A percentile compares a stretch with the other conserved stretches of the same genome.
These are phyloP conservation scores for Penicillium sp. DNA, from an alignment of 2,329 filamentous ascomycete genomes.

Conservation along the genomic window DNA sequence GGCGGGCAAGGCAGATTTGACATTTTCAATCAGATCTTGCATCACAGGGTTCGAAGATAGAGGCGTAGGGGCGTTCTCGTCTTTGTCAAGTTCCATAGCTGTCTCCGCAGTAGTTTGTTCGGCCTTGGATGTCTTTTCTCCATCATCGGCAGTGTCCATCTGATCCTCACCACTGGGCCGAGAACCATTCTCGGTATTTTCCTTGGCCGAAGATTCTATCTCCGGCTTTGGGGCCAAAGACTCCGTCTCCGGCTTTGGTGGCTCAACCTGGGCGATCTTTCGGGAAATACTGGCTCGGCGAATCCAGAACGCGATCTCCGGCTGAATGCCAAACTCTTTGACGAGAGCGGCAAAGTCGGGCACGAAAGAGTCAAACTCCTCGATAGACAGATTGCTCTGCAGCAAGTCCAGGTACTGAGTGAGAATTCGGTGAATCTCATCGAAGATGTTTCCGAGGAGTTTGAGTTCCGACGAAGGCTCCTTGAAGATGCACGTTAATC, in stretches of 20 bases:
- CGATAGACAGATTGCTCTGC: constrained; percentile 67
- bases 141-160: constrained; percentile 34
- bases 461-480: constrained; percentile 80
- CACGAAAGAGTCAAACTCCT: constrained; percentile 72
- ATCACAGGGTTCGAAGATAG: constrained; percentile 64
- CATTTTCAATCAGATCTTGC: constrained; percentile 65
- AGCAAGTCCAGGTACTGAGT: constrained; percentile 86
- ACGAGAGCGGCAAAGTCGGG: constrained; percentile 71
- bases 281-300: constrained; percentile 68
- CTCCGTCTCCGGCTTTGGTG: constrained; percentile 26
- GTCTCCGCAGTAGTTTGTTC: constrained; percentile 20
- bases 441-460: constrained; percentile 77
- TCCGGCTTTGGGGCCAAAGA: constrained; percentile 25
- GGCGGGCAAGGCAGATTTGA: constrained; percentile 57
- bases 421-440: constrained; percentile 81
- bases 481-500: constrained; percentile 76
- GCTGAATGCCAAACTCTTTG: constrained; percentile 70
- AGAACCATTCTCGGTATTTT: constrained; percentile 16
- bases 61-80: constrained; percentile 34
- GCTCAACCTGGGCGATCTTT: constrained; percentile 49
- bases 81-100: constrained; percentile 35
- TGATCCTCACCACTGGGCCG: constrained; percentile 33
- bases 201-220: constrained; percentile 24
- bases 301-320: constrained; percentile 78
- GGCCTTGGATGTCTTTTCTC: constrained; percentile 14